Percentiles rank a stretch among this genome's conserved stretches.
Evolutionary conservation across 495 filamentous ascomycete species (phyloP).

Genomic region (Apodospora peruviana): DNA sequence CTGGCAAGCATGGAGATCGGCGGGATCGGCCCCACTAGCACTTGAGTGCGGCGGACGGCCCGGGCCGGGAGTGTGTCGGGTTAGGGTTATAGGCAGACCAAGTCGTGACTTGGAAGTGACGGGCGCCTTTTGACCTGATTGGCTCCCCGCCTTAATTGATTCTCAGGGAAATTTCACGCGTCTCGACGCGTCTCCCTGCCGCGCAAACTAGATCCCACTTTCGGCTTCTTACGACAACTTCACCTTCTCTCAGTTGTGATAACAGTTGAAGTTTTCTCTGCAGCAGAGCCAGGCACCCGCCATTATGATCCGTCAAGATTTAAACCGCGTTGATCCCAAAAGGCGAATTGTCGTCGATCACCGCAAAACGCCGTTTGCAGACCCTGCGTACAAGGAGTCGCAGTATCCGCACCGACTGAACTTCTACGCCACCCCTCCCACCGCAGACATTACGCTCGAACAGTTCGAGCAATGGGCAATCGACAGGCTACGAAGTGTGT

Average conservation of each 20-base stretch:
- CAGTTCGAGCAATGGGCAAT: slow-evolving; percentile 99
- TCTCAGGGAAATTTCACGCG: slow-evolving; percentile 3
- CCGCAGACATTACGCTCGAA: slow-evolving; percentile 91
- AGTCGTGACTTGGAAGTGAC: too few relatives aligned
- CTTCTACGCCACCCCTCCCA: slow-evolving; percentile 85
- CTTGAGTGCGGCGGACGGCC: too few relatives aligned
- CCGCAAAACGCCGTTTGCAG: slow-evolving; percentile 82
- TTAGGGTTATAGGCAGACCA: too few relatives aligned
- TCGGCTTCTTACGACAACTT: neutral
- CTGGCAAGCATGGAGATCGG: too few relatives aligned
- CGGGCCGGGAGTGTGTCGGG: too few relatives aligned
- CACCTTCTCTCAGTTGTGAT: neutral
- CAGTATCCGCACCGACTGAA: slow-evolving; percentile 84
- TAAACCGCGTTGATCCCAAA: slow-evolving; percentile 74
- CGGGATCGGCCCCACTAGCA: too few relatives aligned
- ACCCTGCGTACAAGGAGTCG: slow-evolving; percentile 61
- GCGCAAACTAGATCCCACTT: neutral
- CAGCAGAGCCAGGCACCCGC: slow-evolving; percentile 14
- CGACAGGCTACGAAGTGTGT: slow-evolving; percentile 70
- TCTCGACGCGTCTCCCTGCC: slow-evolving; percentile 2
- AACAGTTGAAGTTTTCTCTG: neutral
- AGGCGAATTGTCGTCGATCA: slow-evolving; percentile 65
- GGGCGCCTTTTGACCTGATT: neutral
- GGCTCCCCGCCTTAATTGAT: slow-evolving; percentile 4
- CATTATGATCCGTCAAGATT: slow-evolving; percentile 66